Percentiles rank a stretch among this genome's conserved stretches.
phyloP scores from a whole-genome alignment of 345 rosid genomes.

The Turritis glabra region DNA sequence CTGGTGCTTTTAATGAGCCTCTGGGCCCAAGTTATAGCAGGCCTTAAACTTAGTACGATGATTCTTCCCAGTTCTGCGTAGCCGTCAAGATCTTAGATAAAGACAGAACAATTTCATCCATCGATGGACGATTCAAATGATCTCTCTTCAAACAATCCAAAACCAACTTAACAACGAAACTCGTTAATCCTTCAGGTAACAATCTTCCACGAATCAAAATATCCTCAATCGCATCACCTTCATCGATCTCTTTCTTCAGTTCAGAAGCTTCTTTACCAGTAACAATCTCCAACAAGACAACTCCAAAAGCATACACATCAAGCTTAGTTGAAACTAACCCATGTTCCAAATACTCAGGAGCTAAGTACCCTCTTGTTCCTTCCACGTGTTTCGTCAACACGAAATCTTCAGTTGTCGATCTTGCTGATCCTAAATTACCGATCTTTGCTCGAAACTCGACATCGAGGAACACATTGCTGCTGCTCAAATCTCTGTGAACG shows the following conservation, averaged over 20 bases:
- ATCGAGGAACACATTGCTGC: constrained; percentile 69
- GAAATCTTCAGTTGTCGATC: constrained; percentile 55
- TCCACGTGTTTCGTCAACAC: constrained; percentile 78
- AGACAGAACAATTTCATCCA: constrained; percentile 58
- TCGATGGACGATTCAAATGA: constrained; percentile 64
- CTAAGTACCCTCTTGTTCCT: constrained; percentile 83
- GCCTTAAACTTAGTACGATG: constrained; percentile 25
- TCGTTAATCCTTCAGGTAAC: constrained; percentile 49
- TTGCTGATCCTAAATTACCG: constrained; percentile 73
- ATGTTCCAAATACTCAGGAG: constrained; percentile 83
- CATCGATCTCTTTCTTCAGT: constrained; percentile 39
- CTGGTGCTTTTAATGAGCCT: background rate
- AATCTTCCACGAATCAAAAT: constrained; percentile 45
- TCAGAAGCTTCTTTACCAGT: constrained; percentile 62
- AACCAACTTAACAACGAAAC: constrained; percentile 46
- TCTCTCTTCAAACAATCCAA: constrained; percentile 58
- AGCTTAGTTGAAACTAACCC: constrained; percentile 73
- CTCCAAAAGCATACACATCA: constrained; percentile 85
- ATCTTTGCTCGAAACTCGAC: constrained; percentile 80
- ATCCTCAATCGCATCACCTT: constrained; percentile 37
- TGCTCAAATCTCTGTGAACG: constrained; percentile 65
- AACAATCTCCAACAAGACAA: constrained; percentile 62
- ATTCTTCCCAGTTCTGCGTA: constrained; percentile 47
- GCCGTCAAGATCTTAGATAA: constrained; percentile 52
- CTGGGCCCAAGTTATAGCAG: background rate